Evolutionary conservation across 805 yeast genomes (phyloP).

Genomic region (Yamadazyma endophytica): DNA sequence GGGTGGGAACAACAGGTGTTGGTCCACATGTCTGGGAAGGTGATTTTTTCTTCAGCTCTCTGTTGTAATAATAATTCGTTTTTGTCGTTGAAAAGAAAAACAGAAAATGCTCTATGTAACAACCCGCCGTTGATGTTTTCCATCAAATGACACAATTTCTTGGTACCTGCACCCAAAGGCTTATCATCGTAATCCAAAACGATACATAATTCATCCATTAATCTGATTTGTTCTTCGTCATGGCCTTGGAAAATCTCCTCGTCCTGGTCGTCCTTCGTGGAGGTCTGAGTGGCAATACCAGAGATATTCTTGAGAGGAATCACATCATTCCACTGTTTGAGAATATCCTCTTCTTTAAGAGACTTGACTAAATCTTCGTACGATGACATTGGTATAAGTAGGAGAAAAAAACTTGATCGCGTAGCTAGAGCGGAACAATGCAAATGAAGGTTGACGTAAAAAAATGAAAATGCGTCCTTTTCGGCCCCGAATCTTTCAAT

Average conservation of each 20-base stretch:
- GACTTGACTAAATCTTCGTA: slow-evolving; percentile 45
- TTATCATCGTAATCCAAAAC: slow-evolving; percentile 83
- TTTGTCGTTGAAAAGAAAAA: slow-evolving; percentile 80
- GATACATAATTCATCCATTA: slow-evolving; percentile 96
- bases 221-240: slow-evolving; percentile 87
- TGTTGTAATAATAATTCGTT: slow-evolving; percentile 83
- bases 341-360: slow-evolving; percentile 46
- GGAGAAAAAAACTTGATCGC: no score
- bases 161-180: slow-evolving; percentile 92
- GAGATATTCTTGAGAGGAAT: slow-evolving; percentile 58
- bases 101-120: slow-evolving; percentile 93
- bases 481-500: no score
- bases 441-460: no score
- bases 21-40: slow-evolving; percentile 97
- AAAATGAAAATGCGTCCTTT: no score
- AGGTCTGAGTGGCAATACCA: slow-evolving; percentile 46
- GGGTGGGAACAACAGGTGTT: slow-evolving; percentile 99
- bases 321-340: slow-evolving; percentile 61
- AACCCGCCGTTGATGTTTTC: slow-evolving; percentile 80
- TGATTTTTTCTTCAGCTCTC: slow-evolving; percentile 93
- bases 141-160: slow-evolving; percentile 87
- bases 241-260: slow-evolving; percentile 72
- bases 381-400: slow-evolving; percentile 3
- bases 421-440: no score
- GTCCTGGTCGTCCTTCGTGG: slow-evolving; percentile 28